These are phyloP conservation scores for Domatiomyces globalis DNA, from an alignment of 2,329 filamentous ascomycete genomes.

Conservation along the genomic window DNA sequence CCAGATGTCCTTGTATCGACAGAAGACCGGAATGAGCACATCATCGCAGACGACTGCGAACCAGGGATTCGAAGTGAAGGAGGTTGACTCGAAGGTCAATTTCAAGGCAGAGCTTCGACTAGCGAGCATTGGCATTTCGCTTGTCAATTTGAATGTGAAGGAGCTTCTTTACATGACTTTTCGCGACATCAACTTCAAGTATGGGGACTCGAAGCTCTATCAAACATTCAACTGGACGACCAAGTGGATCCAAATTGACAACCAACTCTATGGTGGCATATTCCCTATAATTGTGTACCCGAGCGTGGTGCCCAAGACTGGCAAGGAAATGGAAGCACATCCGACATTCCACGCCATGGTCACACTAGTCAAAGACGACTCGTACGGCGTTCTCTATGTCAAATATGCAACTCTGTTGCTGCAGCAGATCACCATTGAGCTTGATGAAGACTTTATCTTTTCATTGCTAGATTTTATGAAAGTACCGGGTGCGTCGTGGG, in stretches of 20 bases:
- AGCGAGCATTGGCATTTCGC: conserved; percentile 79
- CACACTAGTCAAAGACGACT: conserved; percentile 93
- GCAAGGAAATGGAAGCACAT: conserved; percentile 89
- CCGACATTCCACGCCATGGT: conserved; percentile 86
- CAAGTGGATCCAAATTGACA: conserved; percentile 99
- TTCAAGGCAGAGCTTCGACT: conserved; percentile 82
- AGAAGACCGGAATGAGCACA: conserved; percentile 38
- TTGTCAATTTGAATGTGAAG: conserved; percentile 82
- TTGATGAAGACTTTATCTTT: conserved; percentile 97
- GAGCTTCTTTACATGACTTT: conserved; percentile 91
- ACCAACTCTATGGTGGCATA: conserved; percentile 93
- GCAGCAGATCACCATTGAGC: conserved; percentile 95
- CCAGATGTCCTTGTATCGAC: conserved; percentile 81
- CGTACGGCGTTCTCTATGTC: conserved; percentile 93
- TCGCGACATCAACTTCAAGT: conserved; percentile 78
- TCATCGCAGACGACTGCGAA: conserved; percentile 44
- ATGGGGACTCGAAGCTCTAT: conserved; percentile 82
- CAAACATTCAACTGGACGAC: conserved; percentile 82
- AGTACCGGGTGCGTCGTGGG: conserved; percentile 79
- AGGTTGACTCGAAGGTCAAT: conserved; percentile 71
- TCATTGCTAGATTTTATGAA: conserved; percentile 90
- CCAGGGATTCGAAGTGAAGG: conserved; percentile 83
- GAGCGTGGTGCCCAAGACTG: conserved; percentile 92
- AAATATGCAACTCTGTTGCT: conserved; percentile 90
- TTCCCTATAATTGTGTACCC: conserved; percentile 96